These are phyloP conservation scores for Fraxinus paxiana DNA, from an alignment of 305 asterid species.

Conservation along the genomic window DNA sequence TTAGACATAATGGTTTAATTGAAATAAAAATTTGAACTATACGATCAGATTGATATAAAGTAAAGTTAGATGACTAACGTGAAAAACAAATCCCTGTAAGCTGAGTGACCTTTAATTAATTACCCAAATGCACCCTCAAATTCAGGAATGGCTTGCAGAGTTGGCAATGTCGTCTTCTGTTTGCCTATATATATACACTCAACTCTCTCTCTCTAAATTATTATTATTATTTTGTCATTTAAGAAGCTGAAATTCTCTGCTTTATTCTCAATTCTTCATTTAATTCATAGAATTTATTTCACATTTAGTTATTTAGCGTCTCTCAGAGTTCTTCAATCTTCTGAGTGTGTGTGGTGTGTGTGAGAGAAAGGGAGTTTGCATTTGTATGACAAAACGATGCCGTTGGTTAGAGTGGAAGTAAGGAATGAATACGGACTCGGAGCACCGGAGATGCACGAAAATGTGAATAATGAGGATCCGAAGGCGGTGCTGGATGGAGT, in stretches of 20 bases:
- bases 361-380: conserved; percentile 2
- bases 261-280: conserved; percentile 33
- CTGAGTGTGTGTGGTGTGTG: not conserved
- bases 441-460: conserved; percentile 56
- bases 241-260: not conserved
- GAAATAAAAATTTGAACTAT: not conserved
- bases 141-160: conserved; percentile 7
- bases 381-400: conserved; percentile 43
- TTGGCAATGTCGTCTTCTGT: not conserved
- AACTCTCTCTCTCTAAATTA: conserved; percentile 23
- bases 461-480: conserved; percentile 64
- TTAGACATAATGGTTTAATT: not conserved
- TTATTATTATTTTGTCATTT: not conserved
- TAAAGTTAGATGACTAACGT: not conserved
- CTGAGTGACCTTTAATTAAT: not conserved
- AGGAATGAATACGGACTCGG: conserved; percentile 78
- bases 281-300: conserved; percentile 27
- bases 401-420: conserved; percentile 63
- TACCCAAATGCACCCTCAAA: not conserved
- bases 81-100: not conserved
- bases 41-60: not conserved
- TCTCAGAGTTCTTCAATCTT: conserved; percentile 10
- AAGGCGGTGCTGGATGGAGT: conserved; percentile 70
- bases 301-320: not conserved
- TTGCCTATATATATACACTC: not conserved